These are phyloP conservation scores for Colletotrichum sublineola DNA, from an alignment of 2,329 filamentous ascomycete species.

Conservation along the genomic window DNA sequence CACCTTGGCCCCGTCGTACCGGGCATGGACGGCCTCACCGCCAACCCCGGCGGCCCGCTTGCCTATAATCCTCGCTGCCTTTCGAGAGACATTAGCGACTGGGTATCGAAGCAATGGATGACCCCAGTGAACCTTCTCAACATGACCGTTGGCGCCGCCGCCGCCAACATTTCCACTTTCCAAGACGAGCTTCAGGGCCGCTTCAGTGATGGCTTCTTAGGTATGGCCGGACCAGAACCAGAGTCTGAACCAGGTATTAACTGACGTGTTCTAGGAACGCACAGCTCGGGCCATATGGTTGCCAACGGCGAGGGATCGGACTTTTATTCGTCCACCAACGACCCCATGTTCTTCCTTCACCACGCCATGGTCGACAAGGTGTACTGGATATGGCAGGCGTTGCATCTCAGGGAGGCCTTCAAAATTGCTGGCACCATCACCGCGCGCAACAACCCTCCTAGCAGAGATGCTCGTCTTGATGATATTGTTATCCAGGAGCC, in stretches of 20 bases:
- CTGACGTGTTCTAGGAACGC: conserved; percentile 2
- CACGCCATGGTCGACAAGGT: conserved; percentile 47
- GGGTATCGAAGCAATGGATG: conserved; percentile 42
- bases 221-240: conserved; percentile 37
- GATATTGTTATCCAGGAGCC: conserved; percentile 48
- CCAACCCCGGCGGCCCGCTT: conserved; percentile 44
- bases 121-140: conserved; percentile 45
- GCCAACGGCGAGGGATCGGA: conserved; percentile 48
- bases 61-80: conserved; percentile 51
- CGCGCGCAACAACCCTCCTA: conserved; percentile 42
- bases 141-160: conserved; percentile 42
- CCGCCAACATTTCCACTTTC: conserved; percentile 49
- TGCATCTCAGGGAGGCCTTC: conserved; percentile 41
- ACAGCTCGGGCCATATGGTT: conserved; percentile 48
- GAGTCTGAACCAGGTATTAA: too few relatives aligned
- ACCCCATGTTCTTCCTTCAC: conserved; percentile 47
- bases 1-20: conserved; percentile 49
- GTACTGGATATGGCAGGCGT: conserved; percentile 48
- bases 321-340: conserved; percentile 46
- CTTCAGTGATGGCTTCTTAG: conserved; percentile 47
- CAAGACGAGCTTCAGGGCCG: conserved; percentile 51
- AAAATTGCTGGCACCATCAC: conserved; percentile 44
- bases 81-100: conserved; percentile 46
- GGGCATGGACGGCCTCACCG: conserved; percentile 33
- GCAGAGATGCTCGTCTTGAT: conserved; percentile 41